These are phyloP conservation scores for Globisporangium megalacanthum DNA, from an alignment of 352 stramenopile species.

Conservation along the genomic window DNA sequence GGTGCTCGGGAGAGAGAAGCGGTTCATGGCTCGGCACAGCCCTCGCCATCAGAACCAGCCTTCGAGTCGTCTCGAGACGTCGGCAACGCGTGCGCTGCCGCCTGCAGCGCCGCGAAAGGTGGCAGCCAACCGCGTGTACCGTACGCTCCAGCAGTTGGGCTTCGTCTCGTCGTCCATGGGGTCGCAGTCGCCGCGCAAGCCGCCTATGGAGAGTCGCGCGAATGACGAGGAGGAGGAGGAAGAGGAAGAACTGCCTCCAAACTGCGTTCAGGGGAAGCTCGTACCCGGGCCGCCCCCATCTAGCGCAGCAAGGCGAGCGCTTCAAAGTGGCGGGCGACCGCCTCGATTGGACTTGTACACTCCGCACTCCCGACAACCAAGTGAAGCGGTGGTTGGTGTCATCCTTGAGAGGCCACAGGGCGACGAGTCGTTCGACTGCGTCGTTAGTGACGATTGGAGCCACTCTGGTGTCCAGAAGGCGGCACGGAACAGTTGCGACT, in stretches of 20 bases:
- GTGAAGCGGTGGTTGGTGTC: not conserved
- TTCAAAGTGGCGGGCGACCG: slow-evolving; percentile 3
- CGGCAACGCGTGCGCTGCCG: not conserved
- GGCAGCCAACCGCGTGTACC: slow-evolving; percentile 22
- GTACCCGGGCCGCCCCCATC: slow-evolving; percentile 25
- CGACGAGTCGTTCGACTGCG: no score
- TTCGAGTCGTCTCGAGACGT: not conserved
- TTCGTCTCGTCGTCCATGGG: slow-evolving; percentile 23
- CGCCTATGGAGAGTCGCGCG: not conserved
- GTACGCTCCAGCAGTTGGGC: slow-evolving; percentile 33
- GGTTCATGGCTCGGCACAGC: slow-evolving; percentile 19
- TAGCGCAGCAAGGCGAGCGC: not conserved
- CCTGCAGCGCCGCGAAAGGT: slow-evolving; percentile 5
- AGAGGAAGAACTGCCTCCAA: slow-evolving; percentile 16
- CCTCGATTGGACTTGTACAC: slow-evolving; percentile 18
- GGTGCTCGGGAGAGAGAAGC: slow-evolving; percentile 26
- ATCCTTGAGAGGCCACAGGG: not conserved
- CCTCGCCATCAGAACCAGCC: slow-evolving; percentile 1
- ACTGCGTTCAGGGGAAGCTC: slow-evolving; percentile 29
- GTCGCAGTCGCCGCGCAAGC: slow-evolving; percentile 3
- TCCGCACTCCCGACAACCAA: not conserved
- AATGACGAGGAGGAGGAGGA: slow-evolving; percentile 11
- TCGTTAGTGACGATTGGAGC: no score
- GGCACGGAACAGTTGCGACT: no score
- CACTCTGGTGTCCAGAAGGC: no score